Evolutionary conservation across 805 yeast genomes (phyloP).

Genomic region (Nakazawaea ernobii): DNA sequence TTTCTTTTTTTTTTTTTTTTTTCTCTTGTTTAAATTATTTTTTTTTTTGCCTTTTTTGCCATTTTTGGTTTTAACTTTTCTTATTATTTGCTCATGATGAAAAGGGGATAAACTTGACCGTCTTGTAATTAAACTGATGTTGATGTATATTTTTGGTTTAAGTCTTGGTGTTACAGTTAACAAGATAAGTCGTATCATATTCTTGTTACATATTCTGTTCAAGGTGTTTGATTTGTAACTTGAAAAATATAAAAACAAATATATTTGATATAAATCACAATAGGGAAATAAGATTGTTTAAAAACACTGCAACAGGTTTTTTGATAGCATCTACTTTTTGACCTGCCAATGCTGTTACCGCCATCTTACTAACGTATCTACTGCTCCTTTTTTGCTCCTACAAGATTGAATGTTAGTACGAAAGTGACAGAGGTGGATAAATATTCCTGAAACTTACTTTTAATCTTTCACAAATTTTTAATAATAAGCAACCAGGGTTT

Average conservation of each 20-base stretch:
- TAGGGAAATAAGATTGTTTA: not conserved
- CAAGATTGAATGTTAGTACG: not conserved
- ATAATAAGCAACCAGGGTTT: not conserved
- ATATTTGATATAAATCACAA: not conserved
- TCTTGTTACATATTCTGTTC: too few species aligned
- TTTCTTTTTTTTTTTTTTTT: constrained; percentile 1
- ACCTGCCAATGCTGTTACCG: not conserved
- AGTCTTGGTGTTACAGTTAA: too few species aligned
- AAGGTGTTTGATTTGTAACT: too few species aligned
- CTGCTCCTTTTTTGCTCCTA: not conserved
- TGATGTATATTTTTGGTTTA: too few species aligned
- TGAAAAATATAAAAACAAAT: too few species aligned
- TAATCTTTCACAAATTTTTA: not conserved
- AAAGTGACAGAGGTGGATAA: not conserved
- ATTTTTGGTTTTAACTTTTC: too few species aligned
- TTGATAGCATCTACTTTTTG: not conserved
- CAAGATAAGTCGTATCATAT: too few species aligned
- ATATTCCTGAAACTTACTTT: not conserved
- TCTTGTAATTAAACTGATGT: too few species aligned
- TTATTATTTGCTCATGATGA: too few species aligned
- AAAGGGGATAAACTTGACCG: too few species aligned
- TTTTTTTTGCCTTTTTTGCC: not conserved
- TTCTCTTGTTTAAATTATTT: too few species aligned
- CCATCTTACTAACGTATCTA: not conserved
- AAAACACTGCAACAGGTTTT: not conserved